Evolutionary conservation across 75 land plant species (phyloP).

Genomic region (Picea sitchensis): DNA sequence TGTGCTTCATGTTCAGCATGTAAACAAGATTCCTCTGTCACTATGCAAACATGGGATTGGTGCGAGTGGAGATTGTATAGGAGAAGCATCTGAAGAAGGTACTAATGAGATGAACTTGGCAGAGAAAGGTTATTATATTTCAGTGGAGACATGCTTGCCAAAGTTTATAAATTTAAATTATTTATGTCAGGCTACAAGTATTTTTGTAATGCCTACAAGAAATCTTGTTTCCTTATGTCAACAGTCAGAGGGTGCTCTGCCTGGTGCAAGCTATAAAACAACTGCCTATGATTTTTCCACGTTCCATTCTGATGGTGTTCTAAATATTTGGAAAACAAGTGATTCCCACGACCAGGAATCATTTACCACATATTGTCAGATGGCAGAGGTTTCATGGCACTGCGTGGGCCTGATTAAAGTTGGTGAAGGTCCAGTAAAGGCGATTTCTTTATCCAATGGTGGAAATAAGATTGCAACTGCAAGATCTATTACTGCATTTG

Average conservation of each 20-base stretch:
- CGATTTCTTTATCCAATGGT: no score
- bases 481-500: no score
- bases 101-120: conserved; percentile 22
- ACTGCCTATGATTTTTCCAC: conserved; percentile 54
- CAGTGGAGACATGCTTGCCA: conserved; percentile 19
- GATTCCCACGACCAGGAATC: not conserved
- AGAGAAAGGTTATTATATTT: conserved; percentile 28
- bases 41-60: not conserved
- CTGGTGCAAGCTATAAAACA: conserved; percentile 8
- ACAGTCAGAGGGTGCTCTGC: conserved; percentile 7
- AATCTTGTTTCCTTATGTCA: conserved; percentile 10
- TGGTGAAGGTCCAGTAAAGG: no score
- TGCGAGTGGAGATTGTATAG: not conserved
- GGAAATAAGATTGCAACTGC: no score
- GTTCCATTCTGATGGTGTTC: conserved; percentile 62
- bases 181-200: conserved; percentile 38
- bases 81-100: not conserved
- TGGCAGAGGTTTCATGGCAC: no score
- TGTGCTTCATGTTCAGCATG: conserved; percentile 24
- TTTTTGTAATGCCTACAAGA: conserved; percentile 31
- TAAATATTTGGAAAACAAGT: conserved; percentile 62
- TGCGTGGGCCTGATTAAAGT: no score
- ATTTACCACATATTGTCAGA: not conserved
- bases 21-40: not conserved
- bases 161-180: conserved; percentile 17